Percentiles rank a stretch among this genome's conserved stretches.
Conservation (phyloP, 371 early-diverging fungal species). For the Apophysomyces variabilis region DNA sequence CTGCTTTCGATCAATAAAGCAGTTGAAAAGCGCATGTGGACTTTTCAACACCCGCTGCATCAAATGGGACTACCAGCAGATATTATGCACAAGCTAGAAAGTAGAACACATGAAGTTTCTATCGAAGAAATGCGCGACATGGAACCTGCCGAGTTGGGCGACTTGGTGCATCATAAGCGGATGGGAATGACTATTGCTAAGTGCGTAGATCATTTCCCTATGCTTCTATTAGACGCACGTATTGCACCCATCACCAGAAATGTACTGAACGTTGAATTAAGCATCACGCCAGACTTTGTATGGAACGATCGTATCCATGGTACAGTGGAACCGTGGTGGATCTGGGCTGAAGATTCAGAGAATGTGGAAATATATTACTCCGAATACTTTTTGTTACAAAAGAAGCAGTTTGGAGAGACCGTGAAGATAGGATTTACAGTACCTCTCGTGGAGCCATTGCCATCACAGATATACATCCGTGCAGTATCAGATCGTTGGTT, state of each 20-base stretch:
- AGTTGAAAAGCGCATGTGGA: slow-evolving; percentile 93
- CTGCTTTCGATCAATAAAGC: slow-evolving; percentile 87
- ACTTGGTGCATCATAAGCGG: slow-evolving; percentile 78
- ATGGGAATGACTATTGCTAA: slow-evolving; percentile 77
- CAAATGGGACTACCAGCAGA: slow-evolving; percentile 86
- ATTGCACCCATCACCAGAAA: slow-evolving; percentile 93
- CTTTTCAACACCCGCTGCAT: slow-evolving; percentile 89
- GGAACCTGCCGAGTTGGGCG: slow-evolving; percentile 84
- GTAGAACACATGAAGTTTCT: slow-evolving; percentile 52
- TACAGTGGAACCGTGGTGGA: slow-evolving; percentile 89
- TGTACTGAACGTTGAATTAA: slow-evolving; percentile 82
- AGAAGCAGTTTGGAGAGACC: slow-evolving; percentile 55
- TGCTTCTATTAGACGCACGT: slow-evolving; percentile 74
- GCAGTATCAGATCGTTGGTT: slow-evolving; percentile 95
- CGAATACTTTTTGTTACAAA: slow-evolving; percentile 56
- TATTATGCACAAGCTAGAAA: slow-evolving; percentile 78
- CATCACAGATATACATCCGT: slow-evolving; percentile 86
- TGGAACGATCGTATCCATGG: slow-evolving; percentile 95
- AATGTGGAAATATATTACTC: slow-evolving; percentile 63
- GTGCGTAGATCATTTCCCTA: slow-evolving; percentile 87
- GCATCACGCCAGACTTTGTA: slow-evolving; percentile 83
- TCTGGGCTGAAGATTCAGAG: slow-evolving; percentile 90
- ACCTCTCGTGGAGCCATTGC: slow-evolving; percentile 87
- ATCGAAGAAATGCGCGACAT: slow-evolving; percentile 87
- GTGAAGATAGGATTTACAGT: slow-evolving; percentile 85